phyloP scores from a whole-genome alignment of 768 basidiomycete species.

The Leccinellum rugosiceps region DNA sequence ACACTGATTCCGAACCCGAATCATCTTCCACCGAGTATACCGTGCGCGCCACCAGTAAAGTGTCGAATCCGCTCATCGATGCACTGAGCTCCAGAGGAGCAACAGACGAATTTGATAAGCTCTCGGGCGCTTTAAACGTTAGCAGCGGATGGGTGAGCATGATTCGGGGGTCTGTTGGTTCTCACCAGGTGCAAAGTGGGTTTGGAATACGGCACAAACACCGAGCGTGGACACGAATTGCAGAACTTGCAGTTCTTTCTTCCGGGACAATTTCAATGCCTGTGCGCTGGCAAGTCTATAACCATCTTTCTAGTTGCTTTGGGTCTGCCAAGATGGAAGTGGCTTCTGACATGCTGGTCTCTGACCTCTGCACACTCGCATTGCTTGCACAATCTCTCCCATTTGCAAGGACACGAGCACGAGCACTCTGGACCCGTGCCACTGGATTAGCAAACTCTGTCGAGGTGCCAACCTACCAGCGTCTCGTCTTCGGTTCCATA shows the following conservation, averaged over 20 bases:
- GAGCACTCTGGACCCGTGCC: slow-evolving; percentile 42
- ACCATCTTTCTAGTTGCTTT: slow-evolving; percentile 39
- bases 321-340: background rate
- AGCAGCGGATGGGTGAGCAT: slow-evolving; percentile 36
- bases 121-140: slow-evolving; percentile 41
- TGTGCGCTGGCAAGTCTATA: slow-evolving; percentile 54
- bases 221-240: slow-evolving; percentile 49
- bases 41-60: slow-evolving; percentile 17
- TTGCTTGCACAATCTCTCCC: slow-evolving; percentile 45
- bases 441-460: slow-evolving; percentile 22
- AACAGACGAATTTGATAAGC: slow-evolving; percentile 35
- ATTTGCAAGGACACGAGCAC: slow-evolving; percentile 41
- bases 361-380: slow-evolving; percentile 56
- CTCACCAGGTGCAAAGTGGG: background rate
- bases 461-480: slow-evolving; percentile 45
- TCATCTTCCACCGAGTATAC: slow-evolving; percentile 30
- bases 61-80: slow-evolving; percentile 15
- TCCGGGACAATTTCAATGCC: slow-evolving; percentile 21
- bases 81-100: slow-evolving; percentile 37
- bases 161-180: slow-evolving; percentile 25
- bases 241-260: slow-evolving; percentile 42
- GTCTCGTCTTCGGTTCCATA: slow-evolving; percentile 51
- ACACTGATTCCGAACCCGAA: slow-evolving; percentile 26
- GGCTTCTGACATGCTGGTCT: slow-evolving; percentile 36
- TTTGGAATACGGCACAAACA: slow-evolving; percentile 37